Percentiles rank a stretch among this genome's conserved stretches.
These are phyloP conservation scores for Phytopythium litorale DNA, from an alignment of 352 stramenopile species.

Conservation along the genomic window DNA sequence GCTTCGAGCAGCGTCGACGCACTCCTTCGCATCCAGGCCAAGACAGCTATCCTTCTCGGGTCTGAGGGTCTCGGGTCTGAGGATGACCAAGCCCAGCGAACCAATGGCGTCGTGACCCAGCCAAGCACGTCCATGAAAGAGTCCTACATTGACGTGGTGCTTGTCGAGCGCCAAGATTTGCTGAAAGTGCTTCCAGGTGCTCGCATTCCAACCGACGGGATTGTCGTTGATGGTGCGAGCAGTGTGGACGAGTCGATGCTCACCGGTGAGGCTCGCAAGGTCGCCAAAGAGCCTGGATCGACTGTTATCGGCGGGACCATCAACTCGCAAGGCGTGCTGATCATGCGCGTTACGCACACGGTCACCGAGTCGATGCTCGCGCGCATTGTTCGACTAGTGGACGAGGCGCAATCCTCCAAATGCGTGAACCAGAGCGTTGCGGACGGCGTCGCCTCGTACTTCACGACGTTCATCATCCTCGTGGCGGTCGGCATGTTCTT, in stretches of 20 bases:
- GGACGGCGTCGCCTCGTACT: conserved; percentile 61
- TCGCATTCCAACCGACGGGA: conserved; percentile 65
- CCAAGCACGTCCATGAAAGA: conserved; percentile 26
- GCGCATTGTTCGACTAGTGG: conserved; percentile 66
- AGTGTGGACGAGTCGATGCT: conserved; percentile 79
- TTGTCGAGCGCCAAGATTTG: conserved; percentile 68
- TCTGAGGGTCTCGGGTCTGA: conserved; percentile 41
- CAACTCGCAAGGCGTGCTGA: conserved; percentile 63
- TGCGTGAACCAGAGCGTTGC: conserved; percentile 59
- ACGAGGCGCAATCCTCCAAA: conserved; percentile 68
- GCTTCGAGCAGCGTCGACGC: conserved; percentile 68
- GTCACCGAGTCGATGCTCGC: conserved; percentile 76
- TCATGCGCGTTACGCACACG: conserved; percentile 66
- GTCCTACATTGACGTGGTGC: conserved; percentile 68
- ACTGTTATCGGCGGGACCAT: conserved; percentile 69
- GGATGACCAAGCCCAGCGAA: neutral
- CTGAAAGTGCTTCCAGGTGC: conserved; percentile 67
- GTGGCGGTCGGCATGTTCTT: conserved; percentile 57
- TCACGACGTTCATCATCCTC: conserved; percentile 73
- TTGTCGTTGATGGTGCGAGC: conserved; percentile 61
- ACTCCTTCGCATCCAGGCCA: conserved; percentile 66
- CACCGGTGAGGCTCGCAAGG: conserved; percentile 65
- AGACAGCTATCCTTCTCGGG: conserved; percentile 88
- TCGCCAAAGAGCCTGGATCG: conserved; percentile 52
- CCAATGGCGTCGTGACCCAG: neutral